A percentile compares a stretch with the other conserved stretches of the same genome.
phyloP scores from a whole-genome alignment of 1,284 basidiomycete species.

The Pulveroboletus sp. region DNA sequence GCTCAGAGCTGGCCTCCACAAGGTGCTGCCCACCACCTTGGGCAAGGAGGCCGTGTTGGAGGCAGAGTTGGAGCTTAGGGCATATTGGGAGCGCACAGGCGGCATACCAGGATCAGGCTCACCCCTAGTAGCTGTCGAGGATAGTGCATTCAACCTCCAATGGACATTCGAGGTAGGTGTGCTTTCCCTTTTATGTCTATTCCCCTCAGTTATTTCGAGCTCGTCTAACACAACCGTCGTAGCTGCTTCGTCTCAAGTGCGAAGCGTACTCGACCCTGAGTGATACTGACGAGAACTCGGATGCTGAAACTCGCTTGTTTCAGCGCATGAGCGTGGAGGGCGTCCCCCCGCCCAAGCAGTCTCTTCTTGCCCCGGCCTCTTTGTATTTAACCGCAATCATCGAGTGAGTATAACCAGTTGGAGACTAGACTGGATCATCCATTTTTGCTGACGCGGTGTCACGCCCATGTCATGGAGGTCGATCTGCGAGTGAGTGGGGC shows the following conservation, averaged over 20 bases:
- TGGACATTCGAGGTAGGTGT: constrained; percentile 70
- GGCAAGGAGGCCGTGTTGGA: constrained; percentile 90
- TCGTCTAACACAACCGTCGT: constrained; percentile 4
- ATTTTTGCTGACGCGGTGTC: constrained; percentile 24
- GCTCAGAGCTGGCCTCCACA: constrained; percentile 70
- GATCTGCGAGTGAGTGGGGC: constrained; percentile 73
- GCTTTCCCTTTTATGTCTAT: background rate
- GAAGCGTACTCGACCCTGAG: constrained; percentile 83
- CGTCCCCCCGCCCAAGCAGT: constrained; percentile 46
- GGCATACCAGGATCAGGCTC: constrained; percentile 35
- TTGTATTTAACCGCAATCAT: constrained; percentile 90
- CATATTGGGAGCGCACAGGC: constrained; percentile 74
- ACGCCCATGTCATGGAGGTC: constrained; percentile 44
- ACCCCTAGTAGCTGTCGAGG: constrained; percentile 40
- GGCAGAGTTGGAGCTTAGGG: constrained; percentile 85
- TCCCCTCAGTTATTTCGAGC: background rate
- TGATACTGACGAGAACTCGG: constrained; percentile 72
- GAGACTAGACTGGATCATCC: constrained; percentile 4
- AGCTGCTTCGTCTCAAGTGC: constrained; percentile 80
- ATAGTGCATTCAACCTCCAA: constrained; percentile 58
- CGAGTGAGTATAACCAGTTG: constrained; percentile 59
- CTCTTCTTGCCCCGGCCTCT: constrained; percentile 76
- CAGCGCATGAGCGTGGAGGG: constrained; percentile 50
- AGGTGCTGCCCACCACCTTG: constrained; percentile 70
- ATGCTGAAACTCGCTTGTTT: constrained; percentile 56